Evolutionary conservation across 345 rosid genomes (phyloP).

Genomic region (Bretschneidera sinensis): DNA sequence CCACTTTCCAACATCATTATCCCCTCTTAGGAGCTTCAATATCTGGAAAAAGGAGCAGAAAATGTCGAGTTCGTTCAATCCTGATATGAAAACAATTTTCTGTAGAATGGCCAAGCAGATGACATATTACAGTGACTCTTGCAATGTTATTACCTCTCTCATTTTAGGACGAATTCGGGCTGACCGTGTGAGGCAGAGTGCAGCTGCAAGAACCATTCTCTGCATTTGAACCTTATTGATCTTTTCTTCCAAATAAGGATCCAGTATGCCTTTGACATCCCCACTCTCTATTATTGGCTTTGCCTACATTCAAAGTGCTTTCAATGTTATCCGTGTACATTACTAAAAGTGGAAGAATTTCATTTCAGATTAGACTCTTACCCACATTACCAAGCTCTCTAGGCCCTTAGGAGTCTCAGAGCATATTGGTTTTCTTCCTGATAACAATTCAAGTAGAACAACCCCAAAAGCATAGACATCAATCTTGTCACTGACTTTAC

Average conservation of each 20-base stretch:
- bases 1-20: slow-evolving; percentile 30
- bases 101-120: background rate
- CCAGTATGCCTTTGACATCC: slow-evolving; percentile 49
- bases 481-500: slow-evolving; percentile 84
- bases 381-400: slow-evolving; percentile 95
- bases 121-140: background rate
- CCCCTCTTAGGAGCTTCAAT: slow-evolving; percentile 55
- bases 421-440: slow-evolving; percentile 76
- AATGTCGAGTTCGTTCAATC: background rate
- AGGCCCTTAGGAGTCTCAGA: slow-evolving; percentile 53
- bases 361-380: slow-evolving; percentile 29
- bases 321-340: background rate
- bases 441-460: slow-evolving; percentile 76
- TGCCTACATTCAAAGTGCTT: slow-evolving; percentile 53
- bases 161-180: slow-evolving; percentile 78
- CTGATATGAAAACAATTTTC: background rate
- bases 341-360: background rate
- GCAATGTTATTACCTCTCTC: slow-evolving; percentile 42
- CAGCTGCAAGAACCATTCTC: slow-evolving; percentile 73
- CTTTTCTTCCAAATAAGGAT: slow-evolving; percentile 47
- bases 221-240: slow-evolving; percentile 58
- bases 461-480: slow-evolving; percentile 95
- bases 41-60: slow-evolving; percentile 37
- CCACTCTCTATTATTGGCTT: slow-evolving; percentile 59
- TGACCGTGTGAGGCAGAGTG: slow-evolving; percentile 60